These are phyloP conservation scores for Arthrobotrys sinensis DNA, from an alignment of 2,329 filamentous ascomycete species.

Conservation along the genomic window DNA sequence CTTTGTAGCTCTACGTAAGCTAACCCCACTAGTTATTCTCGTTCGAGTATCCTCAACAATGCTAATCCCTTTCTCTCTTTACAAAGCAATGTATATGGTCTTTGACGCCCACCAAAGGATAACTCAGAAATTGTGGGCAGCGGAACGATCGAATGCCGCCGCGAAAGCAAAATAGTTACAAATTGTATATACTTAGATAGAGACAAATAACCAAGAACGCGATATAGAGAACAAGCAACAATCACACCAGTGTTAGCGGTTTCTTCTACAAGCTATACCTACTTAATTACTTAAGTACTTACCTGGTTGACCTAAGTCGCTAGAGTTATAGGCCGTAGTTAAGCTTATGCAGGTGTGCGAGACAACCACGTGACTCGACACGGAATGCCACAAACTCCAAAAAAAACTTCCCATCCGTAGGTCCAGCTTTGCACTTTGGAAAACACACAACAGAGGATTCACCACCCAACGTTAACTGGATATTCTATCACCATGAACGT, in stretches of 20 bases:
- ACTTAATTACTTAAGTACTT: slow-evolving; percentile 10
- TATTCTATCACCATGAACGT: slow-evolving; percentile 41
- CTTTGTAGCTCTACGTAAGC: slow-evolving; percentile 50
- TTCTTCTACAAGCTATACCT: not conserved
- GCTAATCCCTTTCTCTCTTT: not conserved
- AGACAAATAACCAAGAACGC: no score
- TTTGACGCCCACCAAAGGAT: slow-evolving; percentile 53
- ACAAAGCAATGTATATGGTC: slow-evolving; percentile 53
- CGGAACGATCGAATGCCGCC: not conserved
- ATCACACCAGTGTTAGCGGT: no score
- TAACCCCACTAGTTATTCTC: not conserved
- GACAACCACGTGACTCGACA: not conserved
- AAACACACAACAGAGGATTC: not conserved
- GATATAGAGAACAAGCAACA: no score
- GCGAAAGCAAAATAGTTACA: slow-evolving; percentile 25
- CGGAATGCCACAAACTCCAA: slow-evolving; percentile 13
- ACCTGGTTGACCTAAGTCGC: not conserved
- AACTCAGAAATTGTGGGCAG: slow-evolving; percentile 37
- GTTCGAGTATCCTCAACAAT: not conserved
- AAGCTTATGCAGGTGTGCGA: not conserved
- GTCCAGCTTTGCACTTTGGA: not conserved
- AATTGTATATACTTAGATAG: not conserved
- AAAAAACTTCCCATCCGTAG: not conserved
- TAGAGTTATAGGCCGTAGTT: not conserved
- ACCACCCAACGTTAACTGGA: not conserved